Percentiles rank a stretch among this genome's conserved stretches.
Evolutionary conservation across 2,329 filamentous ascomycete species (phyloP).

Genomic region (Aspergillus costaricaensis): DNA sequence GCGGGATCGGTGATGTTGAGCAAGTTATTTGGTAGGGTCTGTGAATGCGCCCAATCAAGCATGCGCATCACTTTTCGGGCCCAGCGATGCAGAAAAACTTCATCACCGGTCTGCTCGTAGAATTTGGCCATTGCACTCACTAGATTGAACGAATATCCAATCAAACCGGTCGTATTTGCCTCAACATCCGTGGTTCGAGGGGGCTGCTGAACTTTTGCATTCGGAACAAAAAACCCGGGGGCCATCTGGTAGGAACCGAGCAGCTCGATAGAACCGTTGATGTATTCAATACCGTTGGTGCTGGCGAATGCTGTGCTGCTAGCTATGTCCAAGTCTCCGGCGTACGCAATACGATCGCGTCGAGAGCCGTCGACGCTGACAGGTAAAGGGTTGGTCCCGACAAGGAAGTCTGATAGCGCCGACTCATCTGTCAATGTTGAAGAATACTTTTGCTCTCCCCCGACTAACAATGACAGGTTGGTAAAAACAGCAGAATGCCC

Average conservation of each 20-base stretch:
- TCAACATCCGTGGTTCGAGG: conserved; percentile 8
- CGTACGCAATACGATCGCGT: conserved; percentile 18
- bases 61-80: conserved; percentile 7
- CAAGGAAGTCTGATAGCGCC: conserved; percentile 37
- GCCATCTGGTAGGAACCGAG: conserved; percentile 17
- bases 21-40: conserved; percentile 13
- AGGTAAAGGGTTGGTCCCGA: conserved; percentile 37
- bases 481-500: conserved; percentile 26
- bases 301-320: conserved; percentile 15
- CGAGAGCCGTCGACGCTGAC: conserved; percentile 41
- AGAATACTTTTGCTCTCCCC: conserved; percentile 24
- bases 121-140: conserved; percentile 12
- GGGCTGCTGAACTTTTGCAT: conserved; percentile 16
- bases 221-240: conserved; percentile 16
- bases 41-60: conserved; percentile 20
- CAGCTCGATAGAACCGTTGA: conserved; percentile 18
- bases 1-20: conserved; percentile 14
- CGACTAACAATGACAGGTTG: conserved; percentile 13
- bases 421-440: conserved; percentile 28
- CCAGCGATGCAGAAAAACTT: conserved; percentile 13
- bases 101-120: conserved; percentile 15
- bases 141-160: conserved; percentile 18
- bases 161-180: conserved; percentile 17
- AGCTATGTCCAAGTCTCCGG: conserved; percentile 18
- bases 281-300: conserved; percentile 13